Evolutionary conservation across 495 filamentous ascomycete species (phyloP).

Genomic region (Darksidea phi): DNA sequence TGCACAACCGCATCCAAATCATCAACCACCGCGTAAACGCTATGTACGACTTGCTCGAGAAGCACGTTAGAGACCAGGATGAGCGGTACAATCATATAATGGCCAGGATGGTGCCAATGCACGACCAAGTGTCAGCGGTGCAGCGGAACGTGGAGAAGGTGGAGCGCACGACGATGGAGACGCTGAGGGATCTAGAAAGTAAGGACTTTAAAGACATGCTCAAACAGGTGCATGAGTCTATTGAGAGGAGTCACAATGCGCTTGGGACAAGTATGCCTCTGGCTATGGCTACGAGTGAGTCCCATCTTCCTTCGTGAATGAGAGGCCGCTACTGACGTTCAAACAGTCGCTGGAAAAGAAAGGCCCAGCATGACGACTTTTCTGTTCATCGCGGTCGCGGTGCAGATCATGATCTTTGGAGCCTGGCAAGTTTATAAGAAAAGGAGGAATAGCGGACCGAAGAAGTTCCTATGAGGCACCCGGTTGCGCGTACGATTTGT

Average conservation of each 20-base stretch:
- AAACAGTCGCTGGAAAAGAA: constrained; percentile 56
- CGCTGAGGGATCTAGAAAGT: constrained; percentile 66
- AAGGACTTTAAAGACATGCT: constrained; percentile 72
- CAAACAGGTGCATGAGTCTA: constrained; percentile 66
- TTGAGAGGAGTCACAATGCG: constrained; percentile 69
- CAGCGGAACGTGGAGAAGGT: constrained; percentile 55
- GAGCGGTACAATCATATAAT: constrained; percentile 52
- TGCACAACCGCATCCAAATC: constrained; percentile 75
- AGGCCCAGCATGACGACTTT: constrained; percentile 70
- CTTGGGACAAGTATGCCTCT: constrained; percentile 60
- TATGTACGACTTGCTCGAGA: constrained; percentile 63
- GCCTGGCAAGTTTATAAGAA: constrained; percentile 81
- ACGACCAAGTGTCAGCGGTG: constrained; percentile 53
- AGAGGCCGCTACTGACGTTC: constrained; percentile 23
- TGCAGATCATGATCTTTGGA: constrained; percentile 68
- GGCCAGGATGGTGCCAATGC: constrained; percentile 48
- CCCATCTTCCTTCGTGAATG: constrained; percentile 9
- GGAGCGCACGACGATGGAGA: constrained; percentile 52
- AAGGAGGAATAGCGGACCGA: constrained; percentile 69
- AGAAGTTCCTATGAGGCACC: constrained; percentile 80
- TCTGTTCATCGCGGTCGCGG: constrained; percentile 69
- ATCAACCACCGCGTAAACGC: constrained; percentile 69
- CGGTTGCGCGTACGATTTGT: neutral
- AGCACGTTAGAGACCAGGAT: constrained; percentile 59
- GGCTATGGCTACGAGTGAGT: constrained; percentile 50